Evolutionary conservation across 108 stramenopile genomes (phyloP), one percentile per base, ranked within the genome.

Genomic region (Nannochloropsis salina): DNA sequence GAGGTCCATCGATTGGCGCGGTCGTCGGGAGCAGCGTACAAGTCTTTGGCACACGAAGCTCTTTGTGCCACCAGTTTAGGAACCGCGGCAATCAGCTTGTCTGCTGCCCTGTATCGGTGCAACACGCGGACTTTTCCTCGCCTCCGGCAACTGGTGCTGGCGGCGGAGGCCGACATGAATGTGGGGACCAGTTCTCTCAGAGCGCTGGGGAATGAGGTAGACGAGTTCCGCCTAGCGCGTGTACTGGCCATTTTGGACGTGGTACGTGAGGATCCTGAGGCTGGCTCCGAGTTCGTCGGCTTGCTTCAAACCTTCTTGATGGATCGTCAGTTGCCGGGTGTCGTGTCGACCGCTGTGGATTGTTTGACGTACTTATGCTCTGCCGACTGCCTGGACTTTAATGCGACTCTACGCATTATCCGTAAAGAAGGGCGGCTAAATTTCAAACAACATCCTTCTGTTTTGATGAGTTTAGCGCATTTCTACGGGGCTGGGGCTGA

Each of bases 241-340:
- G 61, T 74, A n/a, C 61, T 74, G 61, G 61, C 61, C 8, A 74
- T 74, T 74, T 74, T n/a, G 4, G 61, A 74, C n/a, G 61, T 74
- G n/a, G 61, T 74, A n/a, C 61, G 61, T n/a, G 61, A 74, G 61
- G 61, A 74, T n/a, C 61, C 61, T 15, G 61, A 74, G 61, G 61
- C 61, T 74, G 61, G 61, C n/a, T 74, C 61, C 20, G 61, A 74
- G 61, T 74, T 74, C n/a, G 8, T 74, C n/a, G 61, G 61, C 20
- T 74, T 74, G 61, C 61, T 74, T 2, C 61, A 74, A n/a, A 74
- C 61, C 20, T 74, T n/a, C 61, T 74, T 74, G 61, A 74, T 74
- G 61, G 61, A 74, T n/a, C 20, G 20, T 8, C 61, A 74, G 15
- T n/a, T 74, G 61, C 61, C 61, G 15, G 61, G 61, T n/a, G 61